A percentile compares a stretch with the other conserved stretches of the same genome.
These are phyloP conservation scores for Chlamydomonas reinhardtii DNA, from an alignment of 163 green algal species.

Conservation along the genomic window DNA sequence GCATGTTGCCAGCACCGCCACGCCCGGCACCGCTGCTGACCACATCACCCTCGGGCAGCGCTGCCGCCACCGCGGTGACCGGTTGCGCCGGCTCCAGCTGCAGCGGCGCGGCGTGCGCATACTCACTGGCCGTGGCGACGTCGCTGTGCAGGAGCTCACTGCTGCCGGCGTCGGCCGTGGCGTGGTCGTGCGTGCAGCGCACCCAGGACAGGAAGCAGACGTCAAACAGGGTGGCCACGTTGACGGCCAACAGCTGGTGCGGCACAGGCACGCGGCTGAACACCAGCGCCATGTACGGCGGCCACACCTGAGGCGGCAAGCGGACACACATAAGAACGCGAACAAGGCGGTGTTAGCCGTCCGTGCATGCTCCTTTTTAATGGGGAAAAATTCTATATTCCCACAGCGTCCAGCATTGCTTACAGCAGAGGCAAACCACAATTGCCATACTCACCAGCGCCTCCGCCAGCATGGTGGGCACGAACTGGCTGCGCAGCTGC, in stretches of 20 bases:
- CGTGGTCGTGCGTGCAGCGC: conserved; percentile 30
- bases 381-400: no score
- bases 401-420: no score
- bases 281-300: conserved; percentile 65
- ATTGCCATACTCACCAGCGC: conserved; percentile 28
- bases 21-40: neutral
- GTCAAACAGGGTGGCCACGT: conserved; percentile 73
- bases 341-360: no score
- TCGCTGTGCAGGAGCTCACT: neutral
- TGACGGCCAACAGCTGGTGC: conserved; percentile 78
- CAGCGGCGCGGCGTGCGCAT: neutral
- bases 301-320: conserved; percentile 52
- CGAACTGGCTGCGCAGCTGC: conserved; percentile 74
- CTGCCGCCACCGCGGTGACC: no score
- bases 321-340: no score
- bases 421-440: no score
- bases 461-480: conserved; percentile 74
- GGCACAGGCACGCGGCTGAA: conserved; percentile 57
- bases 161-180: neutral
- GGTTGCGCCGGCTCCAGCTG: no score
- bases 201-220: conserved; percentile 65
- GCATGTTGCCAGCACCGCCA: no score
- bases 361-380: no score
- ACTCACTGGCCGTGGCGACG: neutral
- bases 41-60: no score